Evolutionary conservation across 768 basidiomycete species (phyloP), one percentile per base, ranked within the genome.

Genomic region (Russula vinacea): DNA sequence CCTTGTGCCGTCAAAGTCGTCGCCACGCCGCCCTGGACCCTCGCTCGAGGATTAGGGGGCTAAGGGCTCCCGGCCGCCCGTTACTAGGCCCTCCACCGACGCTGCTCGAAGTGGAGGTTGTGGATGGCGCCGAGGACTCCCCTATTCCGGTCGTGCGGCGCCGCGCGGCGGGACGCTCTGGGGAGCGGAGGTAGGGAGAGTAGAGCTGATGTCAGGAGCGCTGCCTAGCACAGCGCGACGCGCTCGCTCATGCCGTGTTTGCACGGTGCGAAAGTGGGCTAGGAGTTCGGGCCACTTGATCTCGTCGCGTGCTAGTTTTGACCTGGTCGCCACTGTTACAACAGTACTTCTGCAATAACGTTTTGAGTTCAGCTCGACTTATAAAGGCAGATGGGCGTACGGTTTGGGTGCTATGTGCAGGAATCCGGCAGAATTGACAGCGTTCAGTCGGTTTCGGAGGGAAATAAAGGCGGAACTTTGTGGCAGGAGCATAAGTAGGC

Each of bases 281-380:
- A 98, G 82, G 0, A 99, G 81, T 65, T 98, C 97, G 71, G 88
- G 87, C 97, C 97, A 99, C 73, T 97, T 98, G 73, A 99, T 97
- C 58, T 97, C 94, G 49, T 92, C 94, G 29, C 90, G 83, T 3
- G 81, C 78, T 0, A 87, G 71, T 73, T 96, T 96, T 4, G 92
- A 89, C 26, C 93, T 84, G 22, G 85, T 79, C 2, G 86, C 72
- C 29, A 80, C 68, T 24, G 77, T 71, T 1, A 72, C 62, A 9
- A 72, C 69, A 13, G 71, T 42, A 50, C 69, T 69, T 47, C 62
- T 62, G 47, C 32, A 45, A 59, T 22, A 24, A 19, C 11, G 53
- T 29, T 29, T 29, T 44, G 55, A 22, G 54, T 52, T 51, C 39
- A 29, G 32, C 16, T 33, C 47, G n/a, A 40, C 55, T 24, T 47